Evolutionary conservation across 345 rosid genomes (phyloP), one percentile per base, ranked within the genome.

Genomic region (Arabidopsis suecica): DNA sequence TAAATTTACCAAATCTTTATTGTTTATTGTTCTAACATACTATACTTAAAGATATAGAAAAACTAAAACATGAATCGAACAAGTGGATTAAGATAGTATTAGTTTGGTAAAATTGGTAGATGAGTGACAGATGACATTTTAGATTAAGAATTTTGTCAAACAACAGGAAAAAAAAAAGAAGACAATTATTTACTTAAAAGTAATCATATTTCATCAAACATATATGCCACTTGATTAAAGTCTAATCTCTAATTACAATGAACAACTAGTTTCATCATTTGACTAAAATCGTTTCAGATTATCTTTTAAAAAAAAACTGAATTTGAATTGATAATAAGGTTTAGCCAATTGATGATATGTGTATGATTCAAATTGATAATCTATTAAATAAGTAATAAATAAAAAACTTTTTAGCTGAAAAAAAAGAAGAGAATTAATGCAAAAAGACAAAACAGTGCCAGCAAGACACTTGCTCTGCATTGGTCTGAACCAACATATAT

Each of bases 401-500:
- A 6, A 68, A 36, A 3, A 14, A 2, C 14, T 28, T 14, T 22
- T 60, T 18, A 68, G 45, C 53, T 59, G 22, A 60, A 57, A 20
- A 28, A n/a, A 23, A 50, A 34, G 22, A 28, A 12, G 16, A 25
- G 9, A 58, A 49, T 36, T 1, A 44, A 34, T 23, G 33, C 4
- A 2, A 78, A 3, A 65, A 18, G 68, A 78, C 42, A 78, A 62
- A 86, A 80, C 69, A 84, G 78, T 55, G 87, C 82, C 89, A 85
- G 86, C 86, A 76, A 77, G 78, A 74, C 71, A 60, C 23, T 64
- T 70, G 78, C 61, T 55, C 69, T 79, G 84, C 83, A 65, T 75
- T 42, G 49, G 65, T 51, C 47, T 72, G 73, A 75, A 78, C 82
- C 85, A 81, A 80, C 81, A 58, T 56, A 33, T 65, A 66, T 55